phyloP scores from a whole-genome alignment of 179 eudicot species.

The Corrigiola litoralis region DNA sequence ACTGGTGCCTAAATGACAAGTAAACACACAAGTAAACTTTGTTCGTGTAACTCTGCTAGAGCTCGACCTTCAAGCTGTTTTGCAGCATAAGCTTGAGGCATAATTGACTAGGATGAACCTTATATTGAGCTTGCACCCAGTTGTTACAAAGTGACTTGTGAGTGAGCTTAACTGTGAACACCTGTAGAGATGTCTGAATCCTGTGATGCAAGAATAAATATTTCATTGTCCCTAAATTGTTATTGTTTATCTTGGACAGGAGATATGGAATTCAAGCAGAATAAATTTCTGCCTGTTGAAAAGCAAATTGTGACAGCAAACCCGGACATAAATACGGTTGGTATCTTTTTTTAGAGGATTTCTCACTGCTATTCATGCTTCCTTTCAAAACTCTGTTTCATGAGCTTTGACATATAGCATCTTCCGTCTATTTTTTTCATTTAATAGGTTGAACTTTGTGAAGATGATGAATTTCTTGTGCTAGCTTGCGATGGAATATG shows the following conservation, averaged over 20 bases:
- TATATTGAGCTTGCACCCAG: background rate
- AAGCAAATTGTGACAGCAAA: constrained; percentile 82
- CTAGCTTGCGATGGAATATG: constrained; percentile 98
- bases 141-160: background rate
- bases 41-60: background rate
- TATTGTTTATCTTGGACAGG: constrained; percentile 38
- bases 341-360: constrained; percentile 16
- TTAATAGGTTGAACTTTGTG: constrained; percentile 84
- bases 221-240: background rate
- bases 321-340: constrained; percentile 73
- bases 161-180: background rate
- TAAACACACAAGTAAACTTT: too few species aligned
- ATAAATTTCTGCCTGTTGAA: constrained; percentile 70
- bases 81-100: background rate
- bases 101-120: background rate
- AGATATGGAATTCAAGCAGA: constrained; percentile 92
- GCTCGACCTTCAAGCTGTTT: background rate
- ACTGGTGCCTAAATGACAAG: too few species aligned
- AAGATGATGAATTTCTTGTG: constrained; percentile 87
- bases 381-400: background rate
- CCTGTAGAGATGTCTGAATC: background rate
- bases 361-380: background rate
- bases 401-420: background rate
- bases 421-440: background rate
- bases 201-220: background rate